phyloP scores from a whole-genome alignment of 2,329 filamentous ascomycete species.

The Ascosphaera acerosa region DNA sequence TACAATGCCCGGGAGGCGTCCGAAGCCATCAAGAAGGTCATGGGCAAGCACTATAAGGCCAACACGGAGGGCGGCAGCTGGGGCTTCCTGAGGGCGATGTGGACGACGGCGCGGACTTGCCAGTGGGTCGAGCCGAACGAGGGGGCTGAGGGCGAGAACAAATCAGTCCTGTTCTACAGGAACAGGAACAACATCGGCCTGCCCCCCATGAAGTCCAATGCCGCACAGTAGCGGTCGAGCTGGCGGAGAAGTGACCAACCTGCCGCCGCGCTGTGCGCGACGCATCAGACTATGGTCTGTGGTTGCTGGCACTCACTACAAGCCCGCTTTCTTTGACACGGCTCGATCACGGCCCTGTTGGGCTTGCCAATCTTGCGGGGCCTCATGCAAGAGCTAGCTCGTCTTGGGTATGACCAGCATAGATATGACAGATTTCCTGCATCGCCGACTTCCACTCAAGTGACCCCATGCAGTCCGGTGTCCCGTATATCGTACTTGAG shows the following conservation, averaged over 20 bases:
- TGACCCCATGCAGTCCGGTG: slow-evolving; percentile 4
- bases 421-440: no score
- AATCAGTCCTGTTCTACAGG: slow-evolving; percentile 79
- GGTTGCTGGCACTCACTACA: no score
- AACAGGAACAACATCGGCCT: slow-evolving; percentile 74
- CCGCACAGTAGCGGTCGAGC: no score
- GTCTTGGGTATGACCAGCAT: no score
- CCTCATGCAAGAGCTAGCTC: no score
- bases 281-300: slow-evolving; percentile 2
- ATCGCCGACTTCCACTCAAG: no score
- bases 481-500: slow-evolving; percentile 6
- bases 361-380: no score
- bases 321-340: no score
- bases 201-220: slow-evolving; percentile 23
- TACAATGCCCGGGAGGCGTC: slow-evolving; percentile 88
- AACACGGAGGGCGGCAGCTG: slow-evolving; percentile 49
- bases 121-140: slow-evolving; percentile 92
- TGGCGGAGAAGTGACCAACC: slow-evolving; percentile 10
- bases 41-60: slow-evolving; percentile 85
- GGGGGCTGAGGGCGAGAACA: slow-evolving; percentile 52
- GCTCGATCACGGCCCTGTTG: no score
- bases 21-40: slow-evolving; percentile 80
- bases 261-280: no score
- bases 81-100: slow-evolving; percentile 70
- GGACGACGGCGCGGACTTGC: slow-evolving; percentile 59